Conservation (phyloP, 306 rosid genomes). For the Gynostemma pentaphyllum region DNA sequence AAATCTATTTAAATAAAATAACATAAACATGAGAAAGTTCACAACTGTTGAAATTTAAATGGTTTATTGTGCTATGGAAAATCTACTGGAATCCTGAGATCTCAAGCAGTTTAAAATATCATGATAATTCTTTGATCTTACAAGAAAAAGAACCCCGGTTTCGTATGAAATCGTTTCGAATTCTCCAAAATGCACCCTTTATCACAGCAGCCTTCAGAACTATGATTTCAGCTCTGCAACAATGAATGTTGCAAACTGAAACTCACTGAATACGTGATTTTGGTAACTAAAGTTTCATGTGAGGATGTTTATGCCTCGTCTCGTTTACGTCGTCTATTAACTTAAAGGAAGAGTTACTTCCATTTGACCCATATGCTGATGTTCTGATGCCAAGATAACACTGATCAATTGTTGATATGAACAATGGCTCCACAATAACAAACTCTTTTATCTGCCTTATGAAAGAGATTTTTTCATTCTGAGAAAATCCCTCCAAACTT, state of each 20-base stretch:
- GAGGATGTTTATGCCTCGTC: not conserved
- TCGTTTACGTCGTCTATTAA: not conserved
- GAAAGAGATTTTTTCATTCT: constrained; percentile 28
- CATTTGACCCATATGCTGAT: not conserved
- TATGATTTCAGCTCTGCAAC: not conserved
- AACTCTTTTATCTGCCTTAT: constrained; percentile 10
- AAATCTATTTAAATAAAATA: not conserved
- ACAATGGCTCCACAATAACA: constrained; percentile 3
- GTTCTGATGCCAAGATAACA: not conserved
- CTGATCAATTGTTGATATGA: constrained; percentile 28
- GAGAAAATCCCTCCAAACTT: constrained; percentile 34
- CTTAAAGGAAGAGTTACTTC: not conserved
- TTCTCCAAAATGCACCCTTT: too few relatives aligned
- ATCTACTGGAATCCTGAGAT: too few relatives aligned
- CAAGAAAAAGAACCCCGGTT: too few relatives aligned
- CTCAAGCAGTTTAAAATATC: not conserved
- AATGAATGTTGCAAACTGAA: not conserved
- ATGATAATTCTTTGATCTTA: not conserved
- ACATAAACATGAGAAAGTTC: not conserved
- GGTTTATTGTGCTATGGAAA: not conserved
- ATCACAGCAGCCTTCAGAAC: too few relatives aligned
- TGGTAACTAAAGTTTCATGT: constrained; percentile 6
- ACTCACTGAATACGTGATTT: not conserved
- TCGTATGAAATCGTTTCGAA: too few relatives aligned
- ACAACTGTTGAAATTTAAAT: not conserved